Conservation (phyloP, 495 filamentous ascomycete species). For the Podospora anserina region DNA sequence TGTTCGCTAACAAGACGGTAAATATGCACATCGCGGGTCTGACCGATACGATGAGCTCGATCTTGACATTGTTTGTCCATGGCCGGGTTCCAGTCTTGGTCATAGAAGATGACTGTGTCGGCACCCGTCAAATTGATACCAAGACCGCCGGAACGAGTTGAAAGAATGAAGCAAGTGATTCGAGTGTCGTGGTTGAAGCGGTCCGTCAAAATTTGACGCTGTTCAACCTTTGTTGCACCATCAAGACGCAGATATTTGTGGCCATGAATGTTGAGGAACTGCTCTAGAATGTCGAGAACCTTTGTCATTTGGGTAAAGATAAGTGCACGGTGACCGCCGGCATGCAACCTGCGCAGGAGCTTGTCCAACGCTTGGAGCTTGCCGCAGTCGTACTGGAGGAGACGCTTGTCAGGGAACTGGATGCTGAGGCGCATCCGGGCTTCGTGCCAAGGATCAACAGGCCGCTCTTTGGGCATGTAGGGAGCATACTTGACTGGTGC, state of each 20-base stretch:
- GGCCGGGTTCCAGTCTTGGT: conserved; percentile 98
- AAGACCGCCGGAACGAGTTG: conserved; percentile 87
- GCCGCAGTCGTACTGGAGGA: conserved; percentile 96
- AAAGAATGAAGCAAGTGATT: conserved; percentile 93
- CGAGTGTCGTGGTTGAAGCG: conserved; percentile 93
- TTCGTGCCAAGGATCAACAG: conserved; percentile 84
- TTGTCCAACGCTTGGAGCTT: conserved; percentile 90
- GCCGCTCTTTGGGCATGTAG: conserved; percentile 51
- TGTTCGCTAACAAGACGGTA: conserved; percentile 96
- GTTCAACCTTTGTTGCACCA: conserved; percentile 89
- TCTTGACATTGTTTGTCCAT: conserved; percentile 99
- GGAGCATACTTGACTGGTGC: conserved; percentile 45
- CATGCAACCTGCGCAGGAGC: conserved; percentile 81
- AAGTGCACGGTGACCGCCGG: conserved; percentile 84
- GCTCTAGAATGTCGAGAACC: conserved; percentile 94
- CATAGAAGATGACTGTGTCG: conserved; percentile 99
- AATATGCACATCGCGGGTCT: conserved; percentile 97
- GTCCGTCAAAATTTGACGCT: conserved; percentile 92
- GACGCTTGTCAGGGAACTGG: conserved; percentile 91
- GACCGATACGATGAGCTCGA: conserved; percentile 94
- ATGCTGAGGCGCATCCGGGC: conserved; percentile 88
- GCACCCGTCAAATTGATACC: conserved; percentile 97
- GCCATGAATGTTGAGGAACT: conserved; percentile 96
- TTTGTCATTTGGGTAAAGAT: conserved; percentile 99
- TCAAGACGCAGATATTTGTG: conserved; percentile 91